Conservation (phyloP, 2,329 filamentous ascomycete species). For the Diaporthe australafricana region DNA sequence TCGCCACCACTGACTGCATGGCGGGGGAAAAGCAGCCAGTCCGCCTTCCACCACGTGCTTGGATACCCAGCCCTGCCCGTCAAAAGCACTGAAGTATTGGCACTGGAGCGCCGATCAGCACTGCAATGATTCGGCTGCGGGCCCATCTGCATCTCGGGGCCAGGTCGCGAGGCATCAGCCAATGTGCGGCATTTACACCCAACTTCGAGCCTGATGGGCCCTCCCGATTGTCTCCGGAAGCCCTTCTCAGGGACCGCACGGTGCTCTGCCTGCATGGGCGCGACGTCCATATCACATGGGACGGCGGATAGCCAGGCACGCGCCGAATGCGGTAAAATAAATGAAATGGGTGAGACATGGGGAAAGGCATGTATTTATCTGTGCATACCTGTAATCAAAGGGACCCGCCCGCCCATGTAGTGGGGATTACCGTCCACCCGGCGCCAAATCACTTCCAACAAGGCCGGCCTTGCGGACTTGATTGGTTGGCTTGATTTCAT, state of each 20-base stretch:
- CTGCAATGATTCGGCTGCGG: not conserved
- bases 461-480: not conserved
- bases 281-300: not conserved
- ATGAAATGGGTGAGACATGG: conserved; percentile 20
- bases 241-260: not conserved
- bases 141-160: not conserved
- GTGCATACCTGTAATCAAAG: conserved; percentile 7
- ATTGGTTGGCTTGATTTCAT: not conserved
- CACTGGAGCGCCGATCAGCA: not conserved
- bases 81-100: not conserved
- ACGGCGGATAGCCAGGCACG: not conserved
- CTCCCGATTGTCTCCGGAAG: not conserved
- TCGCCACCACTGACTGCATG: not conserved
- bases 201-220: not conserved
- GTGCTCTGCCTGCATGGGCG: not conserved
- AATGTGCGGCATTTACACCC: not conserved
- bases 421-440: conserved; percentile 9
- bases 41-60: conserved; percentile 4
- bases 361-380: not conserved
- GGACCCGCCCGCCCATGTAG: not conserved
- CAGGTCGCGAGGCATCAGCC: not conserved
- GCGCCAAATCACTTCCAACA: conserved; percentile 17
- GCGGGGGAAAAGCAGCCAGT: conserved; percentile 2
- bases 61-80: not conserved
- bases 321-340: conserved; percentile 4